Percentiles rank a stretch among this genome's conserved stretches.
phyloP scores from a whole-genome alignment of 2,329 filamentous ascomycete species.

The Phaeoacremonium minimum region DNA sequence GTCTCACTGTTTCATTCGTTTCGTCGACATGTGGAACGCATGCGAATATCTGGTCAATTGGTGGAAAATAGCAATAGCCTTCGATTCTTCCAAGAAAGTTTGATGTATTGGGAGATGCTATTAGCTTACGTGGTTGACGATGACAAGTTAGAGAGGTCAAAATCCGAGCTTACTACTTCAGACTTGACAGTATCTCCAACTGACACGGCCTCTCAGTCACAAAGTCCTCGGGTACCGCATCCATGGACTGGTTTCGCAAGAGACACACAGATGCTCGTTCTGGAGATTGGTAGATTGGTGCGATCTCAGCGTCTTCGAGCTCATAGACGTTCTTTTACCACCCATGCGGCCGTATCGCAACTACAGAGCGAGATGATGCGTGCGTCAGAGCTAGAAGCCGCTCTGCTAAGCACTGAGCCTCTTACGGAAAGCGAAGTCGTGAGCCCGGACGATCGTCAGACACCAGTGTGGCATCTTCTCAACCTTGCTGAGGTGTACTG shows the following conservation, averaged over 20 bases:
- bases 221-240: constrained; percentile 31
- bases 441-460: constrained; percentile 46
- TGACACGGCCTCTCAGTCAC: neutral
- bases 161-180: constrained; percentile 27
- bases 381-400: constrained; percentile 36
- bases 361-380: constrained; percentile 26
- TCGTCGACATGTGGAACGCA: constrained; percentile 26
- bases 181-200: neutral
- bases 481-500: constrained; percentile 49
- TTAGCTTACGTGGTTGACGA: constrained; percentile 48
- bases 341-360: constrained; percentile 15
- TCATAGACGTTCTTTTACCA: constrained; percentile 27
- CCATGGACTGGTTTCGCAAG: constrained; percentile 44
- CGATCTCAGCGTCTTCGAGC: constrained; percentile 26
- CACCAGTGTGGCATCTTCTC: constrained; percentile 47
- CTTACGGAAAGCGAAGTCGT: constrained; percentile 40
- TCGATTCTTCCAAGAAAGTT: constrained; percentile 50
- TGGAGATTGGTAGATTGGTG: constrained; percentile 37
- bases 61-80: constrained; percentile 30
- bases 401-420: constrained; percentile 38
- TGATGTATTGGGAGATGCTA: constrained; percentile 57
- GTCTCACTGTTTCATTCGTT: constrained; percentile 45
- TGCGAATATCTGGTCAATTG: constrained; percentile 11
- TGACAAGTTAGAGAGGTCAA: constrained; percentile 14
- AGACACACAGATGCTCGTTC: constrained; percentile 36